phyloP scores from a whole-genome alignment of 208 protist species.

The Angomonas ambiguus region DNA sequence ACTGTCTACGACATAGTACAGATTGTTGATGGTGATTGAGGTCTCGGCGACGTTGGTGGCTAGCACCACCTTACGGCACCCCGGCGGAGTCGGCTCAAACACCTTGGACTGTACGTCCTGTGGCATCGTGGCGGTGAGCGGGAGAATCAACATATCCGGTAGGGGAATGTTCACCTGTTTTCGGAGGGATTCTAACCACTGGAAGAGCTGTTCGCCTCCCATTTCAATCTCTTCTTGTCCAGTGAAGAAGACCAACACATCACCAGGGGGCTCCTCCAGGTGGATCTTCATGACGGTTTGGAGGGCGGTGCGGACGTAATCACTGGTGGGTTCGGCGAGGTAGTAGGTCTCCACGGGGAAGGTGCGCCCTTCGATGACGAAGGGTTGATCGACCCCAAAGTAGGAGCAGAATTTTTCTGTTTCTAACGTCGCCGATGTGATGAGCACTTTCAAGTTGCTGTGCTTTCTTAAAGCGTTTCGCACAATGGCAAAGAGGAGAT shows the following conservation, averaged over 20 bases:
- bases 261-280: constrained; percentile 95
- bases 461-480: constrained; percentile 91
- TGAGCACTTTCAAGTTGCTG: constrained; percentile 96
- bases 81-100: constrained; percentile 95
- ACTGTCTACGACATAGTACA: constrained; percentile 98
- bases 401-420: constrained; percentile 98
- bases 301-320: constrained; percentile 97
- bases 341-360: constrained; percentile 98
- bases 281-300: constrained; percentile 99
- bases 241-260: constrained; percentile 99
- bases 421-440: constrained; percentile 98
- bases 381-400: constrained; percentile 95
- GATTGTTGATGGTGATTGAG: constrained; percentile 99
- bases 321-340: constrained; percentile 84
- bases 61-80: constrained; percentile 96
- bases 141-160: constrained; percentile 95
- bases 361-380: constrained; percentile 97
- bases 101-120: constrained; percentile 98
- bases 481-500: constrained; percentile 98
- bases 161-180: constrained; percentile 45
- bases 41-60: constrained; percentile 99
- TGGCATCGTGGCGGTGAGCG: constrained; percentile 97
- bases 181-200: constrained; percentile 82
- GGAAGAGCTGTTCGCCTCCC: constrained; percentile 95
- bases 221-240: constrained; percentile 99